Base-by-base conservation (phyloP, 2,329 filamentous ascomycete species). In the Epichloe amarillans region DNA sequence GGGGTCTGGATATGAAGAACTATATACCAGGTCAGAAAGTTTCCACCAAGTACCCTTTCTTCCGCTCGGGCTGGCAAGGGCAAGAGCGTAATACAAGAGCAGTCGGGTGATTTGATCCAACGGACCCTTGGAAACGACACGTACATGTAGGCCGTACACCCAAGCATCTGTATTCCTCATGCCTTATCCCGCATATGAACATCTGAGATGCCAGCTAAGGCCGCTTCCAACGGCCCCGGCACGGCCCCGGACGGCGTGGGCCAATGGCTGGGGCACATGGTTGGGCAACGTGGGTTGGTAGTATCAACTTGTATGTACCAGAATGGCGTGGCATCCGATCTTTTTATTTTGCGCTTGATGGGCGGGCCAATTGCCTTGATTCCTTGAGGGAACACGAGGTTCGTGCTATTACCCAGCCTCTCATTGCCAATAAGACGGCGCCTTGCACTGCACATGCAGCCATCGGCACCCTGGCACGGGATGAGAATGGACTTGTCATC, bases 241-340 rank as follows among this genome's bases (percentile, higher is more conserved):
- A 26, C 23, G 23, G 23, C 23, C 23, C 23, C 23, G 23, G 23
- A 53, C 44, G 51, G 58, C 58, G 60, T 63, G 60, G 64, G 55
- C 69, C 69, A 71, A 71, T 71, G 60, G 58, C 64, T 70, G 61
- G 60, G 60, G 63, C 69, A 71, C 69, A 71, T 71, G 68, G 53
- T 56, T 52, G 49, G 55, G 48, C 49, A 54, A 57, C 51, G 45
- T 26, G 26, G 26, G 26, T 26, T 26, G 26, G 26, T 26, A 1
- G 26, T 26, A 26, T 8, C 2, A 8, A 8, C 26, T 26, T 3
- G 26, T 26, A 26, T 8, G 2, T 26, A 8, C 26, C 26, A 2
- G 7, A 26, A 26, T 26, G 26, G 7, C 26, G 26, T 8, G 3
- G 26, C 26, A 26, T 26, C 26, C 26, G 7, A 26, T 26, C 7